These are phyloP conservation scores for Oryza rufipogon DNA, from an alignment of 176 grass and related monocot species.

Conservation along the genomic window DNA sequence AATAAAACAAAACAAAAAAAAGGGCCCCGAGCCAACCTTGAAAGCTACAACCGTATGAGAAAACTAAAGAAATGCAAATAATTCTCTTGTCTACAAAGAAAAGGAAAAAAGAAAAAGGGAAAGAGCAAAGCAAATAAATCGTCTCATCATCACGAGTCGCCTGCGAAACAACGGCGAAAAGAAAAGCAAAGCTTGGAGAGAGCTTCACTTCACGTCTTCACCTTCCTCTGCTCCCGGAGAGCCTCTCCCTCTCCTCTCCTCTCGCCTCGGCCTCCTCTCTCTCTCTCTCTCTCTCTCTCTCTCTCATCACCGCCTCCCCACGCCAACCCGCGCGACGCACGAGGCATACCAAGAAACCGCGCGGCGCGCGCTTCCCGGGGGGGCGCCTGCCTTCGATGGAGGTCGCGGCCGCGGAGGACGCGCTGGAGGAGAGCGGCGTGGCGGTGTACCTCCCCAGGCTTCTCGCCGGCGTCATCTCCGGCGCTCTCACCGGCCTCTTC, in stretches of 20 bases:
- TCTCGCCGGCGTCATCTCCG: slow-evolving; percentile 63
- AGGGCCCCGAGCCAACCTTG: background rate
- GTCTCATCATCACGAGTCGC: background rate
- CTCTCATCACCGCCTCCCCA: slow-evolving; percentile 5
- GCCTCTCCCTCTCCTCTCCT: background rate
- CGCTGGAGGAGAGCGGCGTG: slow-evolving; percentile 42
- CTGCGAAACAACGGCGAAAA: background rate
- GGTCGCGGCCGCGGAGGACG: slow-evolving; percentile 33
- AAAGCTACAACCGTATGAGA: too few relatives aligned
- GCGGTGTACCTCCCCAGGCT: slow-evolving; percentile 54
- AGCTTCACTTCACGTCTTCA: slow-evolving; percentile 1
- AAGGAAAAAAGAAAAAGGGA: background rate
- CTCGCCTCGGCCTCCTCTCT: background rate
- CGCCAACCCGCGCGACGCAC: background rate
- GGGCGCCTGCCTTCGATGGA: slow-evolving; percentile 45
- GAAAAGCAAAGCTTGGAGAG: background rate
- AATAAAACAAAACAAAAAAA: background rate
- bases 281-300: too few relatives aligned
- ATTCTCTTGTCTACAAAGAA: background rate
- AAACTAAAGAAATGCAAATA: background rate
- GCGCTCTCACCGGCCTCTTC: slow-evolving; percentile 70
- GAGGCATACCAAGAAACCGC: background rate
- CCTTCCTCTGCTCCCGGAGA: background rate
- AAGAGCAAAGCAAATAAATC: background rate
- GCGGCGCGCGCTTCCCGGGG: background rate